Conservation (phyloP, 164 flowering plant genomes). For the Warburgia ugandensis region DNA sequence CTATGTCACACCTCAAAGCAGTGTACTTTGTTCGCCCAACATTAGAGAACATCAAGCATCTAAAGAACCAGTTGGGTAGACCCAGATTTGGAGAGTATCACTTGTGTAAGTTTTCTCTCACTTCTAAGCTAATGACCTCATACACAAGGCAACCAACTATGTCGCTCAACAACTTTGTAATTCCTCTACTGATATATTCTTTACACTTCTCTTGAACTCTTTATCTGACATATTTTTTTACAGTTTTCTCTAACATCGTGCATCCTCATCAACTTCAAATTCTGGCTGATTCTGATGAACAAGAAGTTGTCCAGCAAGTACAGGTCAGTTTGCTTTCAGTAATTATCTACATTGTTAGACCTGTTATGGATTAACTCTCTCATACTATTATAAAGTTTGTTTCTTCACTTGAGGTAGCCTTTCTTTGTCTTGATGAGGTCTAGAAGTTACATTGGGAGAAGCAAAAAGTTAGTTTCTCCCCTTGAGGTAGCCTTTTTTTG, state of each 20-base stretch:
- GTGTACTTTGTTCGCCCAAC: constrained; percentile 85
- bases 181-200: neutral
- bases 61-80: constrained; percentile 66
- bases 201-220: neutral
- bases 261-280: constrained; percentile 78
- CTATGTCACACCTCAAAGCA: constrained; percentile 96
- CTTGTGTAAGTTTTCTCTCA: constrained; percentile 48
- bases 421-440: no score
- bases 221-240: constrained; percentile 1
- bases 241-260: constrained; percentile 95
- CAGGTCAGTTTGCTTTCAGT: constrained; percentile 43
- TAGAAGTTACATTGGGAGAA: no score
- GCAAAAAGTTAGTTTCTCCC: no score
- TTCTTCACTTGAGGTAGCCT: no score
- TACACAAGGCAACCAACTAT: neutral
- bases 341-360: neutral
- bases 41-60: constrained; percentile 62
- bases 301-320: constrained; percentile 91
- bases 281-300: constrained; percentile 94
- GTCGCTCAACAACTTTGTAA: neutral
- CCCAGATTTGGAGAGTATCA: constrained; percentile 97
- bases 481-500: no score
- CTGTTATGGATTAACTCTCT: neutral
- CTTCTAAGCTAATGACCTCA: neutral
- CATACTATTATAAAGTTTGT: neutral